phyloP scores from a whole-genome alignment of 148 eudicot species.

The Pouteria glomerata region DNA sequence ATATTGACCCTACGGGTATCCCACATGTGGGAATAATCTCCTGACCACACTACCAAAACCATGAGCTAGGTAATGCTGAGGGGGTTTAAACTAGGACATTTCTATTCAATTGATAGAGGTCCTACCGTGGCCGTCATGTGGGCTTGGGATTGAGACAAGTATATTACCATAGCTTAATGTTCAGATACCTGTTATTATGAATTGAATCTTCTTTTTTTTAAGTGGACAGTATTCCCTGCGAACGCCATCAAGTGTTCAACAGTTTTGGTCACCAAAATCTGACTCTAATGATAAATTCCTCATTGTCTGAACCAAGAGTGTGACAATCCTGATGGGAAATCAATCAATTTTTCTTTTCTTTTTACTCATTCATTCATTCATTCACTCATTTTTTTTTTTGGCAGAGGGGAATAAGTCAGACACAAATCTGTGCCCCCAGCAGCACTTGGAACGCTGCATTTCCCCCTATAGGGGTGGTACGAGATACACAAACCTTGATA shows the following conservation, averaged over 20 bases:
- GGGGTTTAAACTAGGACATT: too few species aligned
- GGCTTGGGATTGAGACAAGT: not conserved
- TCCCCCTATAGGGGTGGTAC: not conserved
- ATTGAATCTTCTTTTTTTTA: not conserved
- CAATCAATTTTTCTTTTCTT: too few species aligned
- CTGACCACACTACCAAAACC: too few species aligned
- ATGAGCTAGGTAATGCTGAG: too few species aligned
- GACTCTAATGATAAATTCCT: not conserved
- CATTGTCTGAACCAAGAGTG: not conserved
- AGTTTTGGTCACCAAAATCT: not conserved
- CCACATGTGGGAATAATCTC: too few species aligned
- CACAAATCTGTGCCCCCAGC: not conserved
- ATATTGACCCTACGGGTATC: too few species aligned
- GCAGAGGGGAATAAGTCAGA: too few species aligned
- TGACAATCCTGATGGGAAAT: too few species aligned
- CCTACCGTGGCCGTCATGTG: too few species aligned
- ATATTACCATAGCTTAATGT: not conserved
- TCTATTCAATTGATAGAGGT: not conserved
- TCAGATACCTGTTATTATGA: not conserved
- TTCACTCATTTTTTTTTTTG: not conserved
- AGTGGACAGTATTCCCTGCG: not conserved
- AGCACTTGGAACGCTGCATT: not conserved
- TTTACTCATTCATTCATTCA: not conserved
- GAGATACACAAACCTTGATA: conserved; percentile 52
- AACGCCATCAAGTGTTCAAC: not conserved